A percentile compares a stretch with the other conserved stretches of the same genome.
phyloP scores from a whole-genome alignment of 2,329 filamentous ascomycete genomes.

The Akanthomyces uredinophilus region DNA sequence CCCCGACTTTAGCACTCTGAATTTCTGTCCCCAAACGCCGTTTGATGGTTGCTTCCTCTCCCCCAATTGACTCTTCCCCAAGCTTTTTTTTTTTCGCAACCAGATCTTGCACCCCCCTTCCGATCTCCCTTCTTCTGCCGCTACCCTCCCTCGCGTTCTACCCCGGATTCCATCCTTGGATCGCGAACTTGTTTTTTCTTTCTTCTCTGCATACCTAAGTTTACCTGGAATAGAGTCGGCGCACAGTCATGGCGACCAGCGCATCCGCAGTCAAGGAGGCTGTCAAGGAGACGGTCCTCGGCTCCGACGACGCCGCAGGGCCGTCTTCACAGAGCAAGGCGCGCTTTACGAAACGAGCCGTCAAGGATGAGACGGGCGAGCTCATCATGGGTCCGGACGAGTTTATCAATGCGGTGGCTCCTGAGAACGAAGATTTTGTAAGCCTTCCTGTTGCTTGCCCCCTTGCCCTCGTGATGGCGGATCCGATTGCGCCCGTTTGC shows the following conservation, averaged over 20 bases:
- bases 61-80: slow-evolving; percentile 11
- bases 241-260: slow-evolving; percentile 30
- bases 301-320: slow-evolving; percentile 51
- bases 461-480: neutral
- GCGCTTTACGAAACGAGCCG: slow-evolving; percentile 71
- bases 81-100: slow-evolving; percentile 5
- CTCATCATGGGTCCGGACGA: slow-evolving; percentile 76
- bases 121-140: neutral
- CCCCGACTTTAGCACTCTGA: slow-evolving; percentile 9
- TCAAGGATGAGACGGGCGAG: slow-evolving; percentile 72
- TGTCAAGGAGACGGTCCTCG: slow-evolving; percentile 76
- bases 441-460: slow-evolving; percentile 31
- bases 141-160: neutral
- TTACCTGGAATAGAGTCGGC: neutral
- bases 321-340: slow-evolving; percentile 70
- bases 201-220: neutral
- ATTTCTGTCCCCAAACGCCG: neutral
- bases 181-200: neutral
- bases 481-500: neutral
- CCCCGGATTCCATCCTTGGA: neutral
- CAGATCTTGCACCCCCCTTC: slow-evolving; percentile 9
- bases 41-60: neutral
- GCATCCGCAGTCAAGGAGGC: slow-evolving; percentile 55
- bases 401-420: slow-evolving; percentile 87
- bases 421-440: slow-evolving; percentile 84